phyloP scores from a whole-genome alignment of 768 basidiomycete genomes.

The Lentinula lateritia region DNA sequence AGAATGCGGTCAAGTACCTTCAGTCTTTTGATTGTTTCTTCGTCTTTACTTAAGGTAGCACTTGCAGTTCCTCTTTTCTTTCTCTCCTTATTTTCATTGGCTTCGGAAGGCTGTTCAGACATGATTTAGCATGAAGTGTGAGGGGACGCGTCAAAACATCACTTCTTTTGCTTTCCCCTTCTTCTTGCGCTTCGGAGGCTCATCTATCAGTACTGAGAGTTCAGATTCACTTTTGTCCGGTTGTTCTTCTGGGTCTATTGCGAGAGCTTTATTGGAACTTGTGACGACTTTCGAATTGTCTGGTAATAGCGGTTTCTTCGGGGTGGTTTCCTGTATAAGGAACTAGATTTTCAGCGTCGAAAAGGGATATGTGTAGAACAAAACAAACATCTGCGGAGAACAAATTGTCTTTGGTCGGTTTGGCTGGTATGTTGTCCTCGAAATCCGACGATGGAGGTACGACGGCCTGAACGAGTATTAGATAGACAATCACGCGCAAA shows the following conservation, averaged over 20 bases:
- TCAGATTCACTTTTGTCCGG: slow-evolving; percentile 49
- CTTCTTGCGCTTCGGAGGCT: slow-evolving; percentile 39
- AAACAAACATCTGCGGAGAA: background rate
- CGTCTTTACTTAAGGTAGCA: slow-evolving; percentile 45
- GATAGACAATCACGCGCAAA: background rate
- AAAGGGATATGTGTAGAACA: background rate
- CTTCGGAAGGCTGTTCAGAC: slow-evolving; percentile 19
- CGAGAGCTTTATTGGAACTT: background rate
- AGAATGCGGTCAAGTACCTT: slow-evolving; percentile 42
- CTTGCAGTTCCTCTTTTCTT: slow-evolving; percentile 24
- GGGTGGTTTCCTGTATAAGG: background rate
- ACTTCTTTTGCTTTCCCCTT: slow-evolving; percentile 30
- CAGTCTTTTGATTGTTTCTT: slow-evolving; percentile 67
- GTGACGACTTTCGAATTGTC: background rate
- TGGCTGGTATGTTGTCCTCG: slow-evolving; percentile 10
- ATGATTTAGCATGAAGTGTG: slow-evolving; percentile 1
- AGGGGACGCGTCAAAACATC: background rate
- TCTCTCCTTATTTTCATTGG: slow-evolving; percentile 20
- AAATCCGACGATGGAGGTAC: slow-evolving; percentile 34
- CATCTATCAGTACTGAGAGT: slow-evolving; percentile 52
- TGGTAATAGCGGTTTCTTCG: background rate
- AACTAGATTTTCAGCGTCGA: background rate
- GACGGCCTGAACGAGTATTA: slow-evolving; percentile 20
- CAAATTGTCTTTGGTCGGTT: background rate
- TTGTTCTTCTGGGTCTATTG: background rate